phyloP scores from a whole-genome alignment of 23 red algal genomes.

The Gracilariopsis chorda region DNA sequence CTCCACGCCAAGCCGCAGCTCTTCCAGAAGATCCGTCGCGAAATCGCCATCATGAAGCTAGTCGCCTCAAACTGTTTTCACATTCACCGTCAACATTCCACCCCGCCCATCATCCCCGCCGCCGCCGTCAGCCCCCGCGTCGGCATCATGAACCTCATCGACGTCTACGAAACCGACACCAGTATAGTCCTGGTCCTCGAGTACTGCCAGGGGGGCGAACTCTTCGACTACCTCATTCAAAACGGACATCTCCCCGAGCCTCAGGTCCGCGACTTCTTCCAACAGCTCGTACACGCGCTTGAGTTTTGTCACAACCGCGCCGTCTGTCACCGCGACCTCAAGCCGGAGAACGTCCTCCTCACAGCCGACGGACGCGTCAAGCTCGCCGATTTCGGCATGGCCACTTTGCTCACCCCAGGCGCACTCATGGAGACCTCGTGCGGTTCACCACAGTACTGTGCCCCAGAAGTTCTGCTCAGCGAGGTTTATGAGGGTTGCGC shows the following conservation, averaged over 20 bases:
- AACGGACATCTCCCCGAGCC: conserved; percentile 56
- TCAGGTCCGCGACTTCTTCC: conserved; percentile 66
- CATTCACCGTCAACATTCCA: not conserved
- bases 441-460: conserved; percentile 95
- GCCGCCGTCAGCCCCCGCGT: not conserved
- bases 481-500: conserved; percentile 78
- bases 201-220: conserved; percentile 88
- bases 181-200: conserved; percentile 71
- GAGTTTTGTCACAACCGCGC: conserved; percentile 66
- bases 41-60: conserved; percentile 96
- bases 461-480: conserved; percentile 83
- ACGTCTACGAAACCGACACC: conserved; percentile 66
- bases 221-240: conserved; percentile 79
- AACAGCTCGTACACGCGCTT: conserved; percentile 65
- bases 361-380: conserved; percentile 48
- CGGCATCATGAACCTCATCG: conserved; percentile 65
- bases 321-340: conserved; percentile 89
- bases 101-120: not conserved
- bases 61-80: not conserved
- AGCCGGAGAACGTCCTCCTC: conserved; percentile 90
- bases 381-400: conserved; percentile 87
- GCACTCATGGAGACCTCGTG: conserved; percentile 83
- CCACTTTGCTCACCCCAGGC: conserved; percentile 46
- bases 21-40: conserved; percentile 85
- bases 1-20: conserved; percentile 68